Conservation (phyloP, 1,139 yeast species). For the Groenewaldozyma auringiensis region DNA sequence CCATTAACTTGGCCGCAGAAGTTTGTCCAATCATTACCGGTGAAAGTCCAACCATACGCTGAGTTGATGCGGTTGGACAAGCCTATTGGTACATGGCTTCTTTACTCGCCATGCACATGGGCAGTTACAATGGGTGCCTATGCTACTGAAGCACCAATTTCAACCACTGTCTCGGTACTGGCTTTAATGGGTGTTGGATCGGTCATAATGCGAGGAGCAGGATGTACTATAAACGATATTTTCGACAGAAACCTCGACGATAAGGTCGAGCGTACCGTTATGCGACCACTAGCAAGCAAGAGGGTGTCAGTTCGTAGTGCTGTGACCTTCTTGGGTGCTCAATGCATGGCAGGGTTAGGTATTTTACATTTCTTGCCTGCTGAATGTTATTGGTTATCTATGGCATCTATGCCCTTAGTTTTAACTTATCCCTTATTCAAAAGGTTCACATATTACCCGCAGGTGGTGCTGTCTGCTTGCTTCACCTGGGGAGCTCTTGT, state of each 20-base stretch:
- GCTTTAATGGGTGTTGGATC: slow-evolving; percentile 74
- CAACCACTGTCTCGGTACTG: slow-evolving; percentile 51
- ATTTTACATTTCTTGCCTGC: slow-evolving; percentile 66
- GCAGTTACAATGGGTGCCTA: slow-evolving; percentile 82
- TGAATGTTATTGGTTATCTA: slow-evolving; percentile 77
- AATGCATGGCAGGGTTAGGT: slow-evolving; percentile 67
- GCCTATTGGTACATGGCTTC: slow-evolving; percentile 85
- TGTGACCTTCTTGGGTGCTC: slow-evolving; percentile 62
- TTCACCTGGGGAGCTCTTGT: slow-evolving; percentile 93
- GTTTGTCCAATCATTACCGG: slow-evolving; percentile 55
- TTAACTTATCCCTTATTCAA: slow-evolving; percentile 88
- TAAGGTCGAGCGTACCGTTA: slow-evolving; percentile 79
- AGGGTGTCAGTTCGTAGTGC: slow-evolving; percentile 71
- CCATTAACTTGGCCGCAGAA: slow-evolving; percentile 22
- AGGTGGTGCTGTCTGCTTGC: slow-evolving; percentile 68
- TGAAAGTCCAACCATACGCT: slow-evolving; percentile 75
- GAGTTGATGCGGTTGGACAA: slow-evolving; percentile 86
- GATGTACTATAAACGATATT: slow-evolving; percentile 90
- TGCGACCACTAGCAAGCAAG: slow-evolving; percentile 87
- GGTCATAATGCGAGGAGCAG: slow-evolving; percentile 92
- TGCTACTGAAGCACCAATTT: slow-evolving; percentile 57
- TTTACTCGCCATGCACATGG: slow-evolving; percentile 76
- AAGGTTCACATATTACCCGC: slow-evolving; percentile 92
- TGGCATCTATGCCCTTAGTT: slow-evolving; percentile 71
- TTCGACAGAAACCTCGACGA: slow-evolving; percentile 75